Conservation (phyloP, 2,329 filamentous ascomycete genomes). For the Colletotrichum incanum region DNA sequence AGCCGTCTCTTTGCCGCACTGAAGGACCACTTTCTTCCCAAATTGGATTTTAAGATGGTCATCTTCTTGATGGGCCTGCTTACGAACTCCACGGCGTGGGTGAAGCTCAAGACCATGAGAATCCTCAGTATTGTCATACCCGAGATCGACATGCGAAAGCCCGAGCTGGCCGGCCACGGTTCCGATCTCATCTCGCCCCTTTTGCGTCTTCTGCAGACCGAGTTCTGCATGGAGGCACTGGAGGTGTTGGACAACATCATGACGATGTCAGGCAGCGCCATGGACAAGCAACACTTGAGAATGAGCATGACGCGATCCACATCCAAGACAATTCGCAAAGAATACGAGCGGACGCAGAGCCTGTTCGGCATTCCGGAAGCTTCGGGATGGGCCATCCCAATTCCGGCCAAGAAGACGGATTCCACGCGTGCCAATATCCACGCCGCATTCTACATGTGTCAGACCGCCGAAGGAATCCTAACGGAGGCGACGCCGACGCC, state of each 20-base stretch:
- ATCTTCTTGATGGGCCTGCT: slow-evolving; percentile 93
- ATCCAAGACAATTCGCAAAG: slow-evolving; percentile 88
- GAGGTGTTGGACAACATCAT: slow-evolving; percentile 96
- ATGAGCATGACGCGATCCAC: slow-evolving; percentile 98
- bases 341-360: slow-evolving; percentile 94
- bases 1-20: slow-evolving; percentile 81
- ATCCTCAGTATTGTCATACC: slow-evolving; percentile 89
- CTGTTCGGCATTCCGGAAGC: slow-evolving; percentile 97
- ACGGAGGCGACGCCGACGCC: slow-evolving; percentile 79
- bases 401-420: slow-evolving; percentile 90
- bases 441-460: slow-evolving; percentile 95
- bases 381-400: slow-evolving; percentile 95
- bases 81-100: slow-evolving; percentile 90
- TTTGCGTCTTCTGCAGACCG: slow-evolving; percentile 89
- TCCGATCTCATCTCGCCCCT: slow-evolving; percentile 96
- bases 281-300: slow-evolving; percentile 93
- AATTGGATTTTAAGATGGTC: slow-evolving; percentile 86
- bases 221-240: slow-evolving; percentile 93
- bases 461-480: slow-evolving; percentile 73
- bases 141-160: slow-evolving; percentile 92
- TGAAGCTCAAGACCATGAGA: slow-evolving; percentile 94
- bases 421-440: slow-evolving; percentile 93
- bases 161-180: slow-evolving; percentile 90
- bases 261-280: slow-evolving; percentile 90
- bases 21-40: slow-evolving; percentile 83